Percentiles rank a stretch among this genome's conserved stretches.
These are phyloP conservation scores for Colletotrichum shisoi DNA, from an alignment of 2,329 filamentous ascomycete species.

Conservation along the genomic window DNA sequence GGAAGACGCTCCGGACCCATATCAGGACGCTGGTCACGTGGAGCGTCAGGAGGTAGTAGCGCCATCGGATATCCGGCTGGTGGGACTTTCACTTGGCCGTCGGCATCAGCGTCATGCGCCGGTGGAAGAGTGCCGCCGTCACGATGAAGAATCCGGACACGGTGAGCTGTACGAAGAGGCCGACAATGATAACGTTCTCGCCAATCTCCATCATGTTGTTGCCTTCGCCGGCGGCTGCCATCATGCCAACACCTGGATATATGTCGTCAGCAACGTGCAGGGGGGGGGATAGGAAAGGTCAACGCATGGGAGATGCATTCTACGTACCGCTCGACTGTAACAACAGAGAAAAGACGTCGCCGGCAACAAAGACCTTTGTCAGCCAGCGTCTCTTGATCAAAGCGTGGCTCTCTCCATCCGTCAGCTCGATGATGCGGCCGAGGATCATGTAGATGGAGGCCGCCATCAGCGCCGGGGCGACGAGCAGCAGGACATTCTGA, in stretches of 20 bases:
- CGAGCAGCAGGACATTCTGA: constrained; percentile 50
- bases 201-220: constrained; percentile 45
- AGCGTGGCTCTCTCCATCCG: constrained; percentile 52
- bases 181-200: constrained; percentile 59
- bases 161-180: constrained; percentile 62
- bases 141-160: constrained; percentile 63
- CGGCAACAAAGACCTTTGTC: constrained; percentile 60
- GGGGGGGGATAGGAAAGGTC: neutral
- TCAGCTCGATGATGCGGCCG: constrained; percentile 51
- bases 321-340: constrained; percentile 44
- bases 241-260: constrained; percentile 31
- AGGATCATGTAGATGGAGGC: constrained; percentile 59
- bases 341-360: constrained; percentile 58
- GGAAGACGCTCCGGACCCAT: constrained; percentile 55
- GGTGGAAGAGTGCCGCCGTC: constrained; percentile 56
- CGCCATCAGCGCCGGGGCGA: constrained; percentile 55
- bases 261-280: neutral
- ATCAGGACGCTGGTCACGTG: constrained; percentile 52
- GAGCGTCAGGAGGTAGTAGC: constrained; percentile 45
- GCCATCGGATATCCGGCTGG: constrained; percentile 43
- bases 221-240: constrained; percentile 18
- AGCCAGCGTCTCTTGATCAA: constrained; percentile 55
- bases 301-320: neutral
- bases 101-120: constrained; percentile 37
- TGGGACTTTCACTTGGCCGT: constrained; percentile 41